These are phyloP conservation scores for Pterula multifida DNA, from an alignment of 1,284 basidiomycete genomes.

Conservation along the genomic window DNA sequence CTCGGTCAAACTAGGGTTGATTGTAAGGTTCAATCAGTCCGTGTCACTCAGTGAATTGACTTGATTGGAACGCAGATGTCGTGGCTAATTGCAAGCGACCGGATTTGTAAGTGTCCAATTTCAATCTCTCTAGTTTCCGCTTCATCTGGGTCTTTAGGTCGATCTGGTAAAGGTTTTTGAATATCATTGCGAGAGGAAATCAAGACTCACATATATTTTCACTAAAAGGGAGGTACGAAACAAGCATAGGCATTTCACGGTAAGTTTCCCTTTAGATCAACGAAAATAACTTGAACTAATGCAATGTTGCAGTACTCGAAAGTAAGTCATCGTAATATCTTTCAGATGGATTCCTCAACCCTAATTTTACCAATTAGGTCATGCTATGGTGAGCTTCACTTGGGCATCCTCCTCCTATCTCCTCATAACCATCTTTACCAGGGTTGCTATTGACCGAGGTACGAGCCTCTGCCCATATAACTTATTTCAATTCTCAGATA, in stretches of 20 bases:
- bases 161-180: slow-evolving; percentile 51
- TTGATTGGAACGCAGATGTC: slow-evolving; percentile 34
- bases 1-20: slow-evolving; percentile 38
- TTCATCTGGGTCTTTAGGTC: slow-evolving; percentile 30
- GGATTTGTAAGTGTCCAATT: slow-evolving; percentile 54
- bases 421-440: slow-evolving; percentile 15
- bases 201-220: not conserved
- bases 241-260: slow-evolving; percentile 74
- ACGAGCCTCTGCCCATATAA: slow-evolving; percentile 6
- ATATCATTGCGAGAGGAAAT: too few species aligned
- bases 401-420: not conserved
- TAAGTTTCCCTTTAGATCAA: slow-evolving; percentile 20
- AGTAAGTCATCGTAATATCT: too few species aligned
- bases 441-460: slow-evolving; percentile 89
- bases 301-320: too few species aligned
- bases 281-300: too few species aligned
- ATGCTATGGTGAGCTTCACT: slow-evolving; percentile 65
- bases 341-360: not conserved
- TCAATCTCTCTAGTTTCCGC: slow-evolving; percentile 3
- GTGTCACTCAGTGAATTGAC: slow-evolving; percentile 1
- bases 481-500: not conserved
- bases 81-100: slow-evolving; percentile 50
- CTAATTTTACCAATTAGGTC: slow-evolving; percentile 29
- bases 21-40: slow-evolving; percentile 30
- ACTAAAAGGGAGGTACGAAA: slow-evolving; percentile 70